phyloP scores from a whole-genome alignment of 2,329 filamentous ascomycete genomes.

The Exophiala oligosperma region DNA sequence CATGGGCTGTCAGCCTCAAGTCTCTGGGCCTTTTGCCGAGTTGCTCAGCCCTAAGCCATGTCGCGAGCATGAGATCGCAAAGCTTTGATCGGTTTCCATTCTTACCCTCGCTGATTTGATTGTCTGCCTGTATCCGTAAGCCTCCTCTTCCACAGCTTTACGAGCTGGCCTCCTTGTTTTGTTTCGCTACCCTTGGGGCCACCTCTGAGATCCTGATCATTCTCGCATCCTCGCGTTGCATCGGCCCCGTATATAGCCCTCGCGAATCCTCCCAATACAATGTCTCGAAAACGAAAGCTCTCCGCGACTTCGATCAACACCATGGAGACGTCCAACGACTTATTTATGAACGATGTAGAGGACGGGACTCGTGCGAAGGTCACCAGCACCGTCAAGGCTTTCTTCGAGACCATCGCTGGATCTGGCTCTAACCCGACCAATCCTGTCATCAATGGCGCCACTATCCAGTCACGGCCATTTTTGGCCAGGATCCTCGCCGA shows the following conservation, averaged over 20 bases:
- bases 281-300: conserved; percentile 19
- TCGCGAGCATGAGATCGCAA: conserved; percentile 11
- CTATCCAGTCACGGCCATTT: conserved; percentile 19
- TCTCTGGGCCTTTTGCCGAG: conserved; percentile 2
- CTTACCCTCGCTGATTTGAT: conserved; percentile 12
- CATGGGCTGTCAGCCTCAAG: conserved; percentile 18
- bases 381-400: conserved; percentile 16
- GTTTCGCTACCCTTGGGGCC: conserved; percentile 1
- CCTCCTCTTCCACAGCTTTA: conserved; percentile 2
- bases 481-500: conserved; percentile 23
- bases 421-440: conserved; percentile 26
- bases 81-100: conserved; percentile 2
- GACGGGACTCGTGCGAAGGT: conserved; percentile 9
- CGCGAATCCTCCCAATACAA: background rate
- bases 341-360: conserved; percentile 4
- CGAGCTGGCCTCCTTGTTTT: conserved; percentile 1
- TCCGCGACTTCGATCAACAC: conserved; percentile 20
- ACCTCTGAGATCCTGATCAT: background rate
- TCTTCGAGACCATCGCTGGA: conserved; percentile 25
- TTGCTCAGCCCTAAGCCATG: conserved; percentile 17
- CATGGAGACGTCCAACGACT: conserved; percentile 17
- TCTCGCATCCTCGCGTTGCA: background rate
- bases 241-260: conserved; percentile 16
- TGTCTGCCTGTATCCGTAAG: conserved; percentile 4
- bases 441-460: conserved; percentile 29